A percentile compares a stretch with the other conserved stretches of the same genome.
Conservation (phyloP, 345 rosid genomes). For the Salix caprea region DNA sequence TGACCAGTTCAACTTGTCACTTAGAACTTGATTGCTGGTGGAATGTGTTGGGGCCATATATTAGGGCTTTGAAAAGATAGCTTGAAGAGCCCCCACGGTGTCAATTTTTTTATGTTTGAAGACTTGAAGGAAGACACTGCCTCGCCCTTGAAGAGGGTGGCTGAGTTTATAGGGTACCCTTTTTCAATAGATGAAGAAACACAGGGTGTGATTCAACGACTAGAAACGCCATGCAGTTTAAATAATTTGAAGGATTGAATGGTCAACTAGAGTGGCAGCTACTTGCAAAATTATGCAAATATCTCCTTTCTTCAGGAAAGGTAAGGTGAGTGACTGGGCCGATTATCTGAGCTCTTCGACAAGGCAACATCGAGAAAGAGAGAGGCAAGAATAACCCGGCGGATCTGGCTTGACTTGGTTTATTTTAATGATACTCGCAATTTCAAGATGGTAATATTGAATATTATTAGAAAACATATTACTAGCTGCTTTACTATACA, state of each 20-base stretch:
- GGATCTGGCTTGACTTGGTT: conserved; percentile 10
- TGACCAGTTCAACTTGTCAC: no score
- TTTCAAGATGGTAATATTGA: no score
- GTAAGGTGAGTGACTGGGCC: conserved; percentile 23
- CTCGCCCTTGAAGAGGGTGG: neutral
- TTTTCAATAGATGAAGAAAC: conserved; percentile 18
- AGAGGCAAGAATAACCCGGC: conserved; percentile 15
- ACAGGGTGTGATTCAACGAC: conserved; percentile 7
- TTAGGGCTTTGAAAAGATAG: conserved; percentile 1
- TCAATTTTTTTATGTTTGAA: neutral
- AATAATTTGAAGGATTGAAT: conserved; percentile 19
- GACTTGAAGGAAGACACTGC: neutral
- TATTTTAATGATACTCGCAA: no score
- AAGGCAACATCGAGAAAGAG: neutral
- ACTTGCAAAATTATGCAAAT: neutral
- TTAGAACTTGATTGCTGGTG: neutral
- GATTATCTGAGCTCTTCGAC: conserved; percentile 11
- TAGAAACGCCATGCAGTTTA: conserved; percentile 13
- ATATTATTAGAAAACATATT: no score
- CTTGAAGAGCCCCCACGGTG: neutral
- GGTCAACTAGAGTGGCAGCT: conserved; percentile 11
- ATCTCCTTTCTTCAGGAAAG: conserved; percentile 15
- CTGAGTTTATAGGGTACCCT: conserved; percentile 13
- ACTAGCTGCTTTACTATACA: no score
- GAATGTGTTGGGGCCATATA: neutral